Percentiles rank a stretch among this genome's conserved stretches.
Evolutionary conservation across 176 grass and related monocot genomes (phyloP).

Genomic region (Canna indica): DNA sequence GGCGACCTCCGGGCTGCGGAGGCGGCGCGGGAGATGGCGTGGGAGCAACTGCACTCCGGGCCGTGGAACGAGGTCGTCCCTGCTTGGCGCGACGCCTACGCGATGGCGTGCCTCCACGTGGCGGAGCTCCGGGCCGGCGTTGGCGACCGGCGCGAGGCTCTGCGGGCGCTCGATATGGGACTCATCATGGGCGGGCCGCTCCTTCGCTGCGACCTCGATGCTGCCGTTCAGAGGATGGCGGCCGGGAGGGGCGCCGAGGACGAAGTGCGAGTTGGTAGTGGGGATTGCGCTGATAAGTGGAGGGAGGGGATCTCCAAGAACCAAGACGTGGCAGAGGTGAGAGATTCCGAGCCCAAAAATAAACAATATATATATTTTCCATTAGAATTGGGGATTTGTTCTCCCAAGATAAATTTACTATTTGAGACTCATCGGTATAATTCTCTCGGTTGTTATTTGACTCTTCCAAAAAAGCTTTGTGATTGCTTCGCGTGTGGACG

Average conservation of each 20-base stretch:
- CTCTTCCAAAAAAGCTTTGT: not conserved
- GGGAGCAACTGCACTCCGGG: conserved; percentile 89
- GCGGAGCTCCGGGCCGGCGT: conserved; percentile 34
- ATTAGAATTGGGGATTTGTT: not conserved
- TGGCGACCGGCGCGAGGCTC: conserved; percentile 39
- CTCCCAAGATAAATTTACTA: not conserved
- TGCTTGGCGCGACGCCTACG: conserved; percentile 75
- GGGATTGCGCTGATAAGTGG: conserved; percentile 30
- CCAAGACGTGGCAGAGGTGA: conserved; percentile 52
- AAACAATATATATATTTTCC: not conserved
- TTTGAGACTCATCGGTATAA: not conserved
- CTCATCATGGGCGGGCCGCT: conserved; percentile 85
- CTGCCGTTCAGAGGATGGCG: conserved; percentile 32
- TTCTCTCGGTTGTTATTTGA: no score
- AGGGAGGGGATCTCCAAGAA: conserved; percentile 33
- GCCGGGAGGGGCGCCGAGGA: not conserved
- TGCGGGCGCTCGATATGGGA: conserved; percentile 82
- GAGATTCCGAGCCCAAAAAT: not conserved
- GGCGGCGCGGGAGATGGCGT: conserved; percentile 89
- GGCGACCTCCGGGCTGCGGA: conserved; percentile 79
- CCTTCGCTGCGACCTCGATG: conserved; percentile 57
- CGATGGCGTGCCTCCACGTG: conserved; percentile 76
- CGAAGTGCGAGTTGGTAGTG: not conserved
- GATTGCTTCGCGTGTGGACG: no score
- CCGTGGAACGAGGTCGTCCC: conserved; percentile 53